Evolutionary conservation across 1,139 yeast species (phyloP).

Genomic region (Arxiozyma bovina): DNA sequence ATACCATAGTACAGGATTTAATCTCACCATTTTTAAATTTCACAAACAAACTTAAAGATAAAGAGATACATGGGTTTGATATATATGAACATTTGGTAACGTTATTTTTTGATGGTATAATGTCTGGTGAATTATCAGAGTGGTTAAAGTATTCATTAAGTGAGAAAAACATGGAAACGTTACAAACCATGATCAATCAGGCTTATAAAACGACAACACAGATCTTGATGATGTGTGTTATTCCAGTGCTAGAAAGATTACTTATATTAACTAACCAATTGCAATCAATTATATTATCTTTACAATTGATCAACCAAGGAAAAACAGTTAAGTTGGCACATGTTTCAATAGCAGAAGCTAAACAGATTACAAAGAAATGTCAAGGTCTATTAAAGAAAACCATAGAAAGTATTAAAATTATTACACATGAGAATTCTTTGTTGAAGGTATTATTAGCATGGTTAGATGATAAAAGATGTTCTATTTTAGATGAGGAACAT

Average conservation of each 20-base stretch:
- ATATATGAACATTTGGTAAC: constrained; percentile 12
- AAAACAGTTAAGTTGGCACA: neutral
- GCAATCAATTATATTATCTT: constrained; percentile 1
- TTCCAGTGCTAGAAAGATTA: constrained; percentile 53
- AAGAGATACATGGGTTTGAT: constrained; percentile 9
- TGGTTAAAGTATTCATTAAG: constrained; percentile 51
- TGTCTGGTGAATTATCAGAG: constrained; percentile 31
- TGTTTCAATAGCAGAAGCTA: neutral
- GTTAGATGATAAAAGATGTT: constrained; percentile 19
- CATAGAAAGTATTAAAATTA: constrained; percentile 15
- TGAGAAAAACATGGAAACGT: constrained; percentile 56
- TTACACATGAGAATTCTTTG: neutral
- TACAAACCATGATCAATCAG: constrained; percentile 42
- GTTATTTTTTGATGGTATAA: constrained; percentile 16
- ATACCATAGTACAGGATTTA: constrained; percentile 11
- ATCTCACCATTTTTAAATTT: constrained; percentile 14
- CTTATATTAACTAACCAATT: constrained; percentile 40
- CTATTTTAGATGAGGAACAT: constrained; percentile 19
- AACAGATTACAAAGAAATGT: neutral
- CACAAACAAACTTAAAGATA: constrained; percentile 11
- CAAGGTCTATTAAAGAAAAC: neutral
- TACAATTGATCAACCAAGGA: constrained; percentile 1
- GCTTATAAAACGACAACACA: constrained; percentile 19
- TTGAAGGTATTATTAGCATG: constrained; percentile 14
- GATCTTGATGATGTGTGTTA: constrained; percentile 28